These are phyloP conservation scores for Penicillium sp. DNA, from an alignment of 2,329 filamentous ascomycete species.

Conservation along the genomic window DNA sequence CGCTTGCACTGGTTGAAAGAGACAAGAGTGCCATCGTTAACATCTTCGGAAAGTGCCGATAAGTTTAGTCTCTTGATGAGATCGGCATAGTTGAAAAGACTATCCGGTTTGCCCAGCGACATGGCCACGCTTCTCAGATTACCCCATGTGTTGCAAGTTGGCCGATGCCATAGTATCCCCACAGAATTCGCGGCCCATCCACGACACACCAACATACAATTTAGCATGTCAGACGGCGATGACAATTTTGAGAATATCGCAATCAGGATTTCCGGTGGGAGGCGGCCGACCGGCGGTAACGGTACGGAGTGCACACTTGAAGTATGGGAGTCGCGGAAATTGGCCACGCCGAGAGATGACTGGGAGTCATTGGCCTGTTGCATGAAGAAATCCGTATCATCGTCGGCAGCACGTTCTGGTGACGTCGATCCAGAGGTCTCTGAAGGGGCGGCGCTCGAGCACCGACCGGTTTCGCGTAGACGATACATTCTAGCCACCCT, in stretches of 20 bases:
- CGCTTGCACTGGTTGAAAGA: constrained; percentile 81
- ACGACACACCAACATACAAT: constrained; percentile 91
- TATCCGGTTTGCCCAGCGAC: constrained; percentile 67
- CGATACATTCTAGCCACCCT: constrained; percentile 34
- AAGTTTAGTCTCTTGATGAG: constrained; percentile 91
- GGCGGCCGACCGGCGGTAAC: constrained; percentile 65
- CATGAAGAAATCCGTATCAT: constrained; percentile 92
- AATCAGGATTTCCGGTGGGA: constrained; percentile 94
- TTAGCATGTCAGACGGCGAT: constrained; percentile 70
- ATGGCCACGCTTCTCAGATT: constrained; percentile 77
- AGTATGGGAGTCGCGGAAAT: constrained; percentile 69
- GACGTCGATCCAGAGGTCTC: constrained; percentile 46
- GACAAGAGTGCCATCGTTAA: constrained; percentile 86
- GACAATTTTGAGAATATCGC: constrained; percentile 82
- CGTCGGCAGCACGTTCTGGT: constrained; percentile 62
- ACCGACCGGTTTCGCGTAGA: constrained; percentile 35
- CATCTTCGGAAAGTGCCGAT: constrained; percentile 66
- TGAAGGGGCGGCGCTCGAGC: constrained; percentile 40
- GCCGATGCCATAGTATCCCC: constrained; percentile 90
- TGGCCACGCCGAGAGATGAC: constrained; percentile 80
- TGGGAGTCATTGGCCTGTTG: constrained; percentile 81
- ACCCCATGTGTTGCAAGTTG: constrained; percentile 80
- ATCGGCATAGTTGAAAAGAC: constrained; percentile 83
- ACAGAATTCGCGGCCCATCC: constrained; percentile 90
- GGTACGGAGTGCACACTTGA: constrained; percentile 45